A percentile compares a stretch with the other conserved stretches of the same genome.
phyloP scores from a whole-genome alignment of 345 rosid genomes.

The Citrus mangshanensis region DNA sequence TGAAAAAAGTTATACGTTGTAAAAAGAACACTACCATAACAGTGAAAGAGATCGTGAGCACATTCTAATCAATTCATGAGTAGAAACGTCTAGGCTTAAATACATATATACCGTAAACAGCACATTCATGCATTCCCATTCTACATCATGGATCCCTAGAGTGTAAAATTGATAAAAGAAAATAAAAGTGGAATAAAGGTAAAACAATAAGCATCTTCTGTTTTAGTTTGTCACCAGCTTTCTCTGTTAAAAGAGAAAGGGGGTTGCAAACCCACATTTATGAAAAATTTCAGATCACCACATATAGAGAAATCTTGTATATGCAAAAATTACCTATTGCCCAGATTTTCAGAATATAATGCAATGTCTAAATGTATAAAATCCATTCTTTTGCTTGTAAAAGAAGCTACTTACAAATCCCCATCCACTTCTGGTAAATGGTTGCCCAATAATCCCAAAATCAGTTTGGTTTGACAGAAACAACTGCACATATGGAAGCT shows the following conservation, averaged over 20 bases:
- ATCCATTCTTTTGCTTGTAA: conserved; percentile 10
- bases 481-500: conserved; percentile 70
- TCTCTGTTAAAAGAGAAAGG: background rate
- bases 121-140: background rate
- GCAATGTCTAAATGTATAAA: background rate
- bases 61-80: background rate
- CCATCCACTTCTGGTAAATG: conserved; percentile 82
- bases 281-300: background rate
- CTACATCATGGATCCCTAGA: background rate
- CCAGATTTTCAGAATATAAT: background rate
- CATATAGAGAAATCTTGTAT: background rate
- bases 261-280: background rate
- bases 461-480: conserved; percentile 52
- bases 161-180: background rate
- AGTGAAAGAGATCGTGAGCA: background rate
- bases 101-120: background rate
- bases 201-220: background rate
- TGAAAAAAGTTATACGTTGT: background rate
- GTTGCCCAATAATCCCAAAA: conserved; percentile 72
- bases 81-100: background rate
- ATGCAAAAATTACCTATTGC: background rate
- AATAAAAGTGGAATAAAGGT: background rate
- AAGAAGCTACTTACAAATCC: conserved; percentile 76
- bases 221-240: background rate
- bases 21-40: background rate